Base-by-base conservation (phyloP, 2,329 filamentous ascomycete species). In the Stagonosporopsis cucurbitacearum region DNA sequence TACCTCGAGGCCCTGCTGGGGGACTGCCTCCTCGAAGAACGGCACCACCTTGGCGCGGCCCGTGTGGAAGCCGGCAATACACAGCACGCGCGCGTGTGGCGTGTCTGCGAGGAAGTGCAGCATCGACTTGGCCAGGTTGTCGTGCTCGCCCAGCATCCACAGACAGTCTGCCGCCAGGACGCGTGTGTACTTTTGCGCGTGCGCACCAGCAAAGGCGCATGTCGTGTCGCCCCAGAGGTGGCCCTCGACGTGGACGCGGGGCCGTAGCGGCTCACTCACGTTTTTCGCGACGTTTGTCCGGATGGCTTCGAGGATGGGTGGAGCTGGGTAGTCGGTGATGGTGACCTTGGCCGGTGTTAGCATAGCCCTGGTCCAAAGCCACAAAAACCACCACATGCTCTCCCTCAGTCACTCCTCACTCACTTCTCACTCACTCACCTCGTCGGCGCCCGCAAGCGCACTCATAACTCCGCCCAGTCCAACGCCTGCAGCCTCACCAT, bases 131-230 rank as follows among this genome's bases (percentile, higher is more conserved):
- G 82, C 81, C 23, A 92, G 80, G 71, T 87, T 88, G n/a, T 75
- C 80, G 73, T 92, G 89, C 77, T 91, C 84, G 78, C 82, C 83
- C 1, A 85, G 84, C 86, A 91, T 90, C 88, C 89, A 92, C 53
- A 90, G 81, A 67, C 88, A 91, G 74, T 92, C 88, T 59, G 87
- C 86, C 0, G 86, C 86, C n/a, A 91, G 75, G 36, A 92, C 79
- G 54, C 86, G 82, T 41, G 85, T 85, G 67, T 87, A 90, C 1
- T 62, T 54, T 8, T 75, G 75, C 12, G 74, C 74, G 46, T 77
- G 61, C 1, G 63, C 46, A 6, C 40, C 22, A 12, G 79, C 75
- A 44, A 84, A 79, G 23, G 70, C 37, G 15, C 76, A 73, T 13
- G 73, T 66, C 1, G 84, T 69, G 17, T 82, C 81, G 6, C 88